Conservation (phyloP, 495 filamentous ascomycete genomes). For the Lasiosphaeria ovina region DNA sequence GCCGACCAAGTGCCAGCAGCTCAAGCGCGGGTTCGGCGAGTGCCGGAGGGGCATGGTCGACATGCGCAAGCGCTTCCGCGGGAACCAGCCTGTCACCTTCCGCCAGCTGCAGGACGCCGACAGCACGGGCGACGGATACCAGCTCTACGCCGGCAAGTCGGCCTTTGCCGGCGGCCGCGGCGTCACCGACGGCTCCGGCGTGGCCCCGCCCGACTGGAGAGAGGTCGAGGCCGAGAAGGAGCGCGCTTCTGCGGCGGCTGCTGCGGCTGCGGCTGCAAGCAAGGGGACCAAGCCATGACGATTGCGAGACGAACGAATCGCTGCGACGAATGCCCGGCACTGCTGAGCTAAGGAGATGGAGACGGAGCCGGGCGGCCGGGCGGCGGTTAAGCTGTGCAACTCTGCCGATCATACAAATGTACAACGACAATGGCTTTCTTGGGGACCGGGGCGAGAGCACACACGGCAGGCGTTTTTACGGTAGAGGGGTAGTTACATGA, state of each 20-base stretch:
- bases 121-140: constrained; percentile 51
- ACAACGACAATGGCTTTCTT: not conserved
- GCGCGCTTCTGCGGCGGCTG: constrained; percentile 15
- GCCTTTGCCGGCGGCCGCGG: constrained; percentile 58
- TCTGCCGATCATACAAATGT: not conserved
- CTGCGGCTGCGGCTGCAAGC: not conserved
- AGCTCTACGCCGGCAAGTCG: constrained; percentile 78
- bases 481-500: too few relatives aligned
- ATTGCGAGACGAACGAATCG: not conserved
- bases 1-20: constrained; percentile 84
- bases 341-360: not conserved
- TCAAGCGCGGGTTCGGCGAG: constrained; percentile 87
- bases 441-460: not conserved
- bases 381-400: not conserved
- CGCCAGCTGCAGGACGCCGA: constrained; percentile 59
- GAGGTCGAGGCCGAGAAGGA: constrained; percentile 54
- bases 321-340: too few relatives aligned
- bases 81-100: constrained; percentile 81
- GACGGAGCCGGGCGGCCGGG: not conserved
- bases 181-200: constrained; percentile 51
- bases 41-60: constrained; percentile 96
- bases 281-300: constrained; percentile 7
- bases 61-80: constrained; percentile 97
- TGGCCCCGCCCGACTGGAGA: constrained; percentile 52
- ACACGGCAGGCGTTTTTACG: not conserved